Evolutionary conservation across 768 basidiomycete genomes (phyloP).

Genomic region (Phylloporus arenicola): DNA sequence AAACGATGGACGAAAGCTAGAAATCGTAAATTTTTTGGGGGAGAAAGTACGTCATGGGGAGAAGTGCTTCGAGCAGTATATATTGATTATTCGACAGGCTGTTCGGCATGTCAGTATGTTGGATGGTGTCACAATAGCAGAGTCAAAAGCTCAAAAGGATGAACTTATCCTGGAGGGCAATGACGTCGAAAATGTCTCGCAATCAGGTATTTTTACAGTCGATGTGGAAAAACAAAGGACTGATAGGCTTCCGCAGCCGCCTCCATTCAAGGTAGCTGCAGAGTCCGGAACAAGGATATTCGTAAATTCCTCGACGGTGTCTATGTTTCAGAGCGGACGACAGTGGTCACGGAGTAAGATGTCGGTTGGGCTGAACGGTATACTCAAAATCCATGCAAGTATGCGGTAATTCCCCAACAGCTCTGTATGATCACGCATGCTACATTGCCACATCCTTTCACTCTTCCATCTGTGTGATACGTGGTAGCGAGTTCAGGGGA

Average conservation of each 20-base stretch:
- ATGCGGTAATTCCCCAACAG: slow-evolving; percentile 17
- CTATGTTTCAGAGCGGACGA: slow-evolving; percentile 82
- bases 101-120: slow-evolving; percentile 93
- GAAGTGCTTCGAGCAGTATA: neutral
- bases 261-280: slow-evolving; percentile 93
- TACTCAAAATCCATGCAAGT: slow-evolving; percentile 15
- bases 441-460: slow-evolving; percentile 18
- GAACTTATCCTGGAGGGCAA: slow-evolving; percentile 92
- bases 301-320: slow-evolving; percentile 97
- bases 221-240: neutral
- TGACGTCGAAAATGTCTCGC: slow-evolving; percentile 95
- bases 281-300: slow-evolving; percentile 99
- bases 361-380: slow-evolving; percentile 8
- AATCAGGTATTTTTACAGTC: slow-evolving; percentile 60
- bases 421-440: slow-evolving; percentile 26
- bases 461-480: slow-evolving; percentile 2
- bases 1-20: slow-evolving; percentile 61
- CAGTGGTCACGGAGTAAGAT: slow-evolving; percentile 42
- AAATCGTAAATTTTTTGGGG: slow-evolving; percentile 94
- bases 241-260: slow-evolving; percentile 53
- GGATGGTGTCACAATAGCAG: slow-evolving; percentile 73
- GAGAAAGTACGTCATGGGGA: slow-evolving; percentile 63
- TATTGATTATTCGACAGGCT: slow-evolving; percentile 43
- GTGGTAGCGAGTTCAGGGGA: slow-evolving; percentile 41
- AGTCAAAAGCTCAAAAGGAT: slow-evolving; percentile 91